Percentiles rank a stretch among this genome's conserved stretches.
Conservation (phyloP, 192 early-diverging fungal genomes). For the Backusella australiensis region DNA sequence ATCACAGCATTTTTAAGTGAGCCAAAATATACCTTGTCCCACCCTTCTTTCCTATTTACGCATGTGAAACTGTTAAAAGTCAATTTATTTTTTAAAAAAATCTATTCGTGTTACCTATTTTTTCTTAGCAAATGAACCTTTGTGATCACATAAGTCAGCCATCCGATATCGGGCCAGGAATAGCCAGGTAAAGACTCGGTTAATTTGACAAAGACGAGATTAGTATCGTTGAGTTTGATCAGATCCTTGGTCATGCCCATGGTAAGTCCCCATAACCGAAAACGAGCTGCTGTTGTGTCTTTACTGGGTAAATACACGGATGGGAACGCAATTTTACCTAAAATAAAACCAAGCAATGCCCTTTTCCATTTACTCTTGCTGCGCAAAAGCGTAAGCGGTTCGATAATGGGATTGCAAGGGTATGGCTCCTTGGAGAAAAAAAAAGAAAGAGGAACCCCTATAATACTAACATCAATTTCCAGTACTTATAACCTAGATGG, state of each 20-base stretch:
- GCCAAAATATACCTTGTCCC: conserved; percentile 13
- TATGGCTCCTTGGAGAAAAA: conserved; percentile 17
- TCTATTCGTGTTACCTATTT: background rate
- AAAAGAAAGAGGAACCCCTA: conserved; percentile 31
- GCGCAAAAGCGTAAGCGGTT: background rate
- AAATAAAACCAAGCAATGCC: background rate
- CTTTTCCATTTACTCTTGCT: background rate
- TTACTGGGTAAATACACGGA: conserved; percentile 21
- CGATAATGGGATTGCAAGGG: conserved; percentile 4
- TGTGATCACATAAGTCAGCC: background rate
- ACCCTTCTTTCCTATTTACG: conserved; percentile 4
- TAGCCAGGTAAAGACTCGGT: conserved; percentile 10
- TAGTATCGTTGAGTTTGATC: conserved; percentile 11
- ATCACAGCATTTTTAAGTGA: conserved; percentile 12
- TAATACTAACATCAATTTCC: no score
- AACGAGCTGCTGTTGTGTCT: background rate
- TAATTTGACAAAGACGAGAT: conserved; percentile 14
- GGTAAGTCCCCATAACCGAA: conserved; percentile 31
- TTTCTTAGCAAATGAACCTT: background rate
- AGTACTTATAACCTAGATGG: background rate
- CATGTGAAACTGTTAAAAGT: background rate
- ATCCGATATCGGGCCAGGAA: conserved; percentile 20
- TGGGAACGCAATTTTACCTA: conserved; percentile 27
- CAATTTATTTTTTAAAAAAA: background rate
- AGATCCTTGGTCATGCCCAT: conserved; percentile 30